Evolutionary conservation across 2,329 filamentous ascomycete species (phyloP), one percentile per base, ranked within the genome.

Genomic region (Harringtonia lauricola): DNA sequence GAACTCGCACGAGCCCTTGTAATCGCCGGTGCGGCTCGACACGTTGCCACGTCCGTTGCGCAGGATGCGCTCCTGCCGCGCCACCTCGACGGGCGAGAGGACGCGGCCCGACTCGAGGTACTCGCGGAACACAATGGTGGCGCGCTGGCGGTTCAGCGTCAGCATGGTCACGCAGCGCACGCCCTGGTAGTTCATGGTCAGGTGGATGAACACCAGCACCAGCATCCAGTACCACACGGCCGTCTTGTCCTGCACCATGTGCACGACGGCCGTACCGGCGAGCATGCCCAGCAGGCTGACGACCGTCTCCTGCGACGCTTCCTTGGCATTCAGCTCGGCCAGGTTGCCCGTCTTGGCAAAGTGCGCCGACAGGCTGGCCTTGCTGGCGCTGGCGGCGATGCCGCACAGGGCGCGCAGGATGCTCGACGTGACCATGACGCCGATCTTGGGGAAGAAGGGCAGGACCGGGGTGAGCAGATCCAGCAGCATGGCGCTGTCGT

Each of bases 231-330:
- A 67, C 76, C 87, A 89, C 31, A 92, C 94, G 10, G 81, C 77
- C 14, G 69, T 60, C 44, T 80, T 78, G 39, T 81, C 78, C 41
- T 83, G 76, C 19, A 95, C 77, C 49, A 76, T 68, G 29, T 83
- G 83, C 17, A 96, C 85, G 14, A 95, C 79, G 2, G 94, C 47
- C 39, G 82, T 92, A 1, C 92, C 92, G 14, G 75, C 77, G 41
- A 95, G 71, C 76, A 96, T 88, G 2, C 92, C 92, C 29, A 95
- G 49, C 22, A 96, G 70, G 2, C 86, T 90, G 45, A 98, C 86
- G 18, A 95, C 79, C 0, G 90, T 96, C 64, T 96, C 92, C 64
- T 96, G 92, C 51, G 86, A 94, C 13, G 88, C 88, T 59, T 96
- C 90, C 73, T 95, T 81, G 45, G 90, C 89, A 64, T 95, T 96